phyloP scores from a whole-genome alignment of 2,329 filamentous ascomycete species.

The Samsoniella hepiali region DNA sequence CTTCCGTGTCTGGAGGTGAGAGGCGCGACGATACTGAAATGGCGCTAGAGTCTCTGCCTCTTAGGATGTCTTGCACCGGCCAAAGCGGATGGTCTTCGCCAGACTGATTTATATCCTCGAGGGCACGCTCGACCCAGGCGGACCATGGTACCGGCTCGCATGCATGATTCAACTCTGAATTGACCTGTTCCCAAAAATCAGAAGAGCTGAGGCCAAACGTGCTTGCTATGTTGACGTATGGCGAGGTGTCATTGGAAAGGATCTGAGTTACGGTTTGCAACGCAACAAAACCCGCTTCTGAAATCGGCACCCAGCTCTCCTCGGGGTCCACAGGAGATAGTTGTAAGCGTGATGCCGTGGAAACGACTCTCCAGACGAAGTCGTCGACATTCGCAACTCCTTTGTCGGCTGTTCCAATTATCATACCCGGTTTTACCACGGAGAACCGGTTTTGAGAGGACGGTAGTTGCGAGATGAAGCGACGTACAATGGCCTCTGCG shows the following conservation, averaged over 20 bases:
- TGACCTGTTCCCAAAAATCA: constrained; percentile 24
- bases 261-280: constrained; percentile 16
- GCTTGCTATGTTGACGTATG: constrained; percentile 13
- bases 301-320: constrained; percentile 6
- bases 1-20: neutral
- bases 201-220: constrained; percentile 20
- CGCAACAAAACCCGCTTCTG: constrained; percentile 22
- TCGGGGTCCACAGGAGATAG: constrained; percentile 22
- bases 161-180: constrained; percentile 15
- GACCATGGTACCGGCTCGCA: constrained; percentile 20
- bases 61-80: constrained; percentile 23
- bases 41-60: neutral
- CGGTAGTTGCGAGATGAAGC: neutral
- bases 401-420: constrained; percentile 22
- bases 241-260: constrained; percentile 3
- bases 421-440: constrained; percentile 25
- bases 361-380: constrained; percentile 21
- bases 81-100: constrained; percentile 25
- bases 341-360: constrained; percentile 18
- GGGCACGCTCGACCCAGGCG: constrained; percentile 20
- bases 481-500: constrained; percentile 22
- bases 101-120: constrained; percentile 11
- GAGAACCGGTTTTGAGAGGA: constrained; percentile 19
- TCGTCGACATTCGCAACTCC: constrained; percentile 27
- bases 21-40: neutral